Conservation (phyloP, 192 early-diverging fungal species). For the Podila clonocystis region DNA sequence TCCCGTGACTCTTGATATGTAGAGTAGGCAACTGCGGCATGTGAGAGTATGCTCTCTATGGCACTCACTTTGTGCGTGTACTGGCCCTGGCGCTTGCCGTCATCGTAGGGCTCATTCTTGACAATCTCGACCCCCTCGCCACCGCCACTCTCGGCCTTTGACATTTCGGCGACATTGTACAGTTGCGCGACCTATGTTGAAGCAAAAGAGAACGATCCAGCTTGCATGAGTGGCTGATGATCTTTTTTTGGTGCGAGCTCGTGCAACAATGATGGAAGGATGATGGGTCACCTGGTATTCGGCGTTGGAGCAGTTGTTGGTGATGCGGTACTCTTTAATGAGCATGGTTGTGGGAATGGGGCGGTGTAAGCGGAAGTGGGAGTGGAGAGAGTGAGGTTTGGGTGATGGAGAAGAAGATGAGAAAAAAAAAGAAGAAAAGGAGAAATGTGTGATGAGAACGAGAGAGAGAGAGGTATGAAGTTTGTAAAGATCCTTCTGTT, state of each 20-base stretch:
- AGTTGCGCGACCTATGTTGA: constrained; percentile 69
- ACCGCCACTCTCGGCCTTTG: constrained; percentile 79
- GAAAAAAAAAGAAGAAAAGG: neutral
- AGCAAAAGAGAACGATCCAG: constrained; percentile 1
- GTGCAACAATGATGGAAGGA: neutral
- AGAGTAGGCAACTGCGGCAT: neutral
- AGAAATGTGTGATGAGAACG: neutral
- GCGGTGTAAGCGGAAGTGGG: neutral
- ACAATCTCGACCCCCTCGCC: constrained; percentile 85
- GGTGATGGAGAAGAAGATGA: neutral
- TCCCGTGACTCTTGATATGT: too few species aligned
- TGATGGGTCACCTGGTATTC: constrained; percentile 68
- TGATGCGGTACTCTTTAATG: constrained; percentile 81
- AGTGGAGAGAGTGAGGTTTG: neutral
- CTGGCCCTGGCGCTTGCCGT: constrained; percentile 78
- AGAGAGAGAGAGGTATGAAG: too few species aligned
- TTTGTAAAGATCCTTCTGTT: too few species aligned
- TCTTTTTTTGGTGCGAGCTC: neutral
- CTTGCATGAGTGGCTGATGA: constrained; percentile 7
- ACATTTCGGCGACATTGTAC: constrained; percentile 79
- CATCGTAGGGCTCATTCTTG: constrained; percentile 81
- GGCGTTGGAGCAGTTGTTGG: constrained; percentile 78
- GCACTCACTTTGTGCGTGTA: constrained; percentile 81
- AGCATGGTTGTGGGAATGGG: constrained; percentile 53
- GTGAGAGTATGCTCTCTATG: constrained; percentile 42